These are phyloP conservation scores for Starmerella powellii DNA, from an alignment of 805 yeast species.

Conservation along the genomic window DNA sequence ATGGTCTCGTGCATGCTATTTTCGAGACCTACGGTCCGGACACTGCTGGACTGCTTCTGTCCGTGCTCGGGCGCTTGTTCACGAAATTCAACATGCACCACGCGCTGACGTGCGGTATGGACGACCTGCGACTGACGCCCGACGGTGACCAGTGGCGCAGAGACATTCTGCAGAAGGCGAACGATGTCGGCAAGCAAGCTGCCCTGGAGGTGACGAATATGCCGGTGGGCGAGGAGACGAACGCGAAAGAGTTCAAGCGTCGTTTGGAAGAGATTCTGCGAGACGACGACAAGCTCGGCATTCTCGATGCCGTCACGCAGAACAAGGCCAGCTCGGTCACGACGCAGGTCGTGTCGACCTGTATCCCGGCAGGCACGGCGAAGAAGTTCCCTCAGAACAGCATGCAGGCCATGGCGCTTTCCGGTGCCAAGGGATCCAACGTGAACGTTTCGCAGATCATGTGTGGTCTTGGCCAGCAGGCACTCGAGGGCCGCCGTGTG, in stretches of 20 bases:
- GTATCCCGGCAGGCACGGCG: conserved; percentile 95
- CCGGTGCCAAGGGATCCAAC: conserved; percentile 98
- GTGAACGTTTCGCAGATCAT: conserved; percentile 98
- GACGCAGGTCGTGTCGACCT: conserved; percentile 82
- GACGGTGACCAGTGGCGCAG: conserved; percentile 87
- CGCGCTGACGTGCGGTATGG: conserved; percentile 99
- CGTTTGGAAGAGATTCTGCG: conserved; percentile 90
- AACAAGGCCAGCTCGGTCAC: conserved; percentile 85
- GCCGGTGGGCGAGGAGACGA: conserved; percentile 36
- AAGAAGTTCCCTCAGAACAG: conserved; percentile 90
- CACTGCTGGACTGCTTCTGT: conserved; percentile 76
- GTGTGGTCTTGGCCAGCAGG: conserved; percentile 98
- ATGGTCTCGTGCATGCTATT: conserved; percentile 90
- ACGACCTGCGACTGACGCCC: conserved; percentile 79
- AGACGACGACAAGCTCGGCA: conserved; percentile 83
- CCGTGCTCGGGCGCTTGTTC: conserved; percentile 88
- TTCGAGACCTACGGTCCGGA: conserved; percentile 92
- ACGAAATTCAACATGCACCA: conserved; percentile 85
- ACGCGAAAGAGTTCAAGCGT: conserved; percentile 66
- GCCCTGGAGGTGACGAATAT: conserved; percentile 91
- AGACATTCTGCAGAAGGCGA: conserved; percentile 65
- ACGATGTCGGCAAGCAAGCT: conserved; percentile 77
- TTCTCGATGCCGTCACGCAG: conserved; percentile 90
- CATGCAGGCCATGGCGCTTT: conserved; percentile 97
- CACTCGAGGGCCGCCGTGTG: conserved; percentile 97